These are phyloP conservation scores for Trichoderma sp. DNA, from an alignment of 2,329 filamentous ascomycete species.

Conservation along the genomic window DNA sequence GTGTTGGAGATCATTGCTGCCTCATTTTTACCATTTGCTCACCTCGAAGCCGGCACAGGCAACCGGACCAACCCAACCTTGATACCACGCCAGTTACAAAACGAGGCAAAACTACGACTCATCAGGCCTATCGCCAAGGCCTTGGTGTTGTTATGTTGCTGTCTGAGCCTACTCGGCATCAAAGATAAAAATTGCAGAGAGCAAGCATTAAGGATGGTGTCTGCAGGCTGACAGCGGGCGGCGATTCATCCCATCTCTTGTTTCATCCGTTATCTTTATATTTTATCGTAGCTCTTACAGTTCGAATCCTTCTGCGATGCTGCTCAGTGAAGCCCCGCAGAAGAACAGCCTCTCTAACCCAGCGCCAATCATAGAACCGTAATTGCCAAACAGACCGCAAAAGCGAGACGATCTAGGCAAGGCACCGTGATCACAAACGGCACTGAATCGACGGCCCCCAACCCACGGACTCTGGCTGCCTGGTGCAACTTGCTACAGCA, in stretches of 20 bases:
- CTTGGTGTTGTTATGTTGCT: background rate
- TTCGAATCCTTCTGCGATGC: constrained; percentile 8
- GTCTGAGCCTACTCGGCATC: background rate
- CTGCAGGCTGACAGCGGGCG: background rate
- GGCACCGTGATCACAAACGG: background rate
- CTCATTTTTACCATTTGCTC: background rate
- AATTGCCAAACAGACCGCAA: background rate
- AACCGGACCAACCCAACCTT: background rate
- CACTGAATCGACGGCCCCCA: constrained; percentile 4
- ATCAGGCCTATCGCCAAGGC: background rate
- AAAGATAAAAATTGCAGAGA: background rate
- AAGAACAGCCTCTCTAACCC: background rate
- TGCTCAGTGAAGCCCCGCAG: background rate
- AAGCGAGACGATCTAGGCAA: background rate
- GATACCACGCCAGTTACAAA: background rate
- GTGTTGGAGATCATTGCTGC: background rate
- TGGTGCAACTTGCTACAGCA: background rate
- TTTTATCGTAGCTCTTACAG: background rate
- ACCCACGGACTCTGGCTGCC: background rate
- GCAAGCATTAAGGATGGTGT: background rate
- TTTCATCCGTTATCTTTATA: background rate
- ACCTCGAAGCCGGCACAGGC: background rate
- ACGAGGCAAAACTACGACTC: constrained; percentile 6
- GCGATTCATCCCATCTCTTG: constrained; percentile 16
- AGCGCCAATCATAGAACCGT: background rate